These are phyloP conservation scores for Adiantum capillusveneris DNA, from an alignment of 75 land plant species.

Conservation along the genomic window DNA sequence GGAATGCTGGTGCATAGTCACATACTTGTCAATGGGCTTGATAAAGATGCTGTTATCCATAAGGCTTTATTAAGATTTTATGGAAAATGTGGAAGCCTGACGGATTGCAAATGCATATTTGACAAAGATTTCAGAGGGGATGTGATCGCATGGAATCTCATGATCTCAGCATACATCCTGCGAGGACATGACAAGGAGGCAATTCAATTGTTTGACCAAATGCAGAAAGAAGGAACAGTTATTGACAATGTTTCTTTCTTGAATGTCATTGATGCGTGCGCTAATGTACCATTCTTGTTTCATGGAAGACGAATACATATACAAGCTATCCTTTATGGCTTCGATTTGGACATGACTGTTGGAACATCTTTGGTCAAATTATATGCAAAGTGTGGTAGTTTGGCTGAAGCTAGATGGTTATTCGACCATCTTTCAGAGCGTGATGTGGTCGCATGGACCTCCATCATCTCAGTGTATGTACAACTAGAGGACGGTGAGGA, in stretches of 20 bases:
- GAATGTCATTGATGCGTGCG: conserved; percentile 39
- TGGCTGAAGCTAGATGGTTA: neutral
- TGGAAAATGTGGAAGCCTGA: neutral
- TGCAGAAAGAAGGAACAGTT: conserved; percentile 16
- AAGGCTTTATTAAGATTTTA: neutral
- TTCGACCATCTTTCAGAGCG: conserved; percentile 9
- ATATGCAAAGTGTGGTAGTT: conserved; percentile 34
- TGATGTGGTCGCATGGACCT: conserved; percentile 47
- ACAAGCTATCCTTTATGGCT: conserved; percentile 13
- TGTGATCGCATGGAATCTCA: conserved; percentile 26
- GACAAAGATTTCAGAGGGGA: conserved; percentile 3
- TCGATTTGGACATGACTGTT: conserved; percentile 24
- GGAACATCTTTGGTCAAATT: conserved; percentile 40
- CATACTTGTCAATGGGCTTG: neutral
- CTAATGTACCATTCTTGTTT: conserved; percentile 18
- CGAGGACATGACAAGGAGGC: conserved; percentile 21
- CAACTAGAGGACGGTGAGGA: conserved; percentile 30
- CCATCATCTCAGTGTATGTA: conserved; percentile 36
- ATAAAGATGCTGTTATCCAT: neutral
- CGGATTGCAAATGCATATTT: neutral
- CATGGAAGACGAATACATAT: conserved; percentile 41
- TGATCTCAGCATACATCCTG: conserved; percentile 25
- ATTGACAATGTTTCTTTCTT: conserved; percentile 33
- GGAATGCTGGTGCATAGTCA: neutral
- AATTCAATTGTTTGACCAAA: conserved; percentile 11